Percentiles rank a stretch among this genome's conserved stretches.
Conservation (phyloP, 306 rosid species). For the Cicer cuneatum region DNA sequence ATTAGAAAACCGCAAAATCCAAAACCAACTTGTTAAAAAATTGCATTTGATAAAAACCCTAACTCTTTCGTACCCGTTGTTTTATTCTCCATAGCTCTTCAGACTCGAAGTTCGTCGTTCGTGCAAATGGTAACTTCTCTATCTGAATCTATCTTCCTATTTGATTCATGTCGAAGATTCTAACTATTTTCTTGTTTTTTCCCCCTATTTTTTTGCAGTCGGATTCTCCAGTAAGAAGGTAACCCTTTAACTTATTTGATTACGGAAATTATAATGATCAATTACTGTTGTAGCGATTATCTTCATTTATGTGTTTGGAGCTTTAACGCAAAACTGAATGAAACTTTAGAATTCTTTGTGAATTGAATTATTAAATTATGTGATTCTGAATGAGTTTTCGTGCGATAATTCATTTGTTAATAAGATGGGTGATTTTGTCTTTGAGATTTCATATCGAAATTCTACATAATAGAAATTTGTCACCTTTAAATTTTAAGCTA, state of each 20-base stretch:
- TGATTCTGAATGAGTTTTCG: not conserved
- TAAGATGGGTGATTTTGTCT: not conserved
- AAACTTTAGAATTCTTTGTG: not conserved
- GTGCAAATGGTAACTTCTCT: slow-evolving; percentile 57
- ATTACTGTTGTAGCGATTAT: not conserved
- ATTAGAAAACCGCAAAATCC: no score
- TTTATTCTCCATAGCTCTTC: slow-evolving; percentile 16
- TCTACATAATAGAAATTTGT: not conserved
- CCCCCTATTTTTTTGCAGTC: slow-evolving; percentile 60
- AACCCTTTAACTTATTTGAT: slow-evolving; percentile 29
- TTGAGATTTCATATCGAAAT: not conserved
- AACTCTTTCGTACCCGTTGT: slow-evolving; percentile 20
- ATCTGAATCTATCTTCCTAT: not conserved
- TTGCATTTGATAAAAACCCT: slow-evolving; percentile 48
- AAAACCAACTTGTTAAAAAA: no score
- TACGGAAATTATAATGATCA: not conserved
- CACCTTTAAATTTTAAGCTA: not conserved
- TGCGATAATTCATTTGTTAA: not conserved
- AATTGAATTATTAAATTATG: not conserved
- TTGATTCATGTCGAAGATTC: not conserved
- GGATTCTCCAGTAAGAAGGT: slow-evolving; percentile 81
- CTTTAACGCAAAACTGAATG: not conserved
- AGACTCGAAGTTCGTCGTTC: slow-evolving; percentile 20
- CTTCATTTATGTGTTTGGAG: slow-evolving; percentile 9
- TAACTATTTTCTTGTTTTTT: slow-evolving; percentile 9